A percentile compares a stretch with the other conserved stretches of the same genome.
These are phyloP conservation scores for Phytophthora cactorum DNA, from an alignment of 352 stramenopile genomes.

Conservation along the genomic window DNA sequence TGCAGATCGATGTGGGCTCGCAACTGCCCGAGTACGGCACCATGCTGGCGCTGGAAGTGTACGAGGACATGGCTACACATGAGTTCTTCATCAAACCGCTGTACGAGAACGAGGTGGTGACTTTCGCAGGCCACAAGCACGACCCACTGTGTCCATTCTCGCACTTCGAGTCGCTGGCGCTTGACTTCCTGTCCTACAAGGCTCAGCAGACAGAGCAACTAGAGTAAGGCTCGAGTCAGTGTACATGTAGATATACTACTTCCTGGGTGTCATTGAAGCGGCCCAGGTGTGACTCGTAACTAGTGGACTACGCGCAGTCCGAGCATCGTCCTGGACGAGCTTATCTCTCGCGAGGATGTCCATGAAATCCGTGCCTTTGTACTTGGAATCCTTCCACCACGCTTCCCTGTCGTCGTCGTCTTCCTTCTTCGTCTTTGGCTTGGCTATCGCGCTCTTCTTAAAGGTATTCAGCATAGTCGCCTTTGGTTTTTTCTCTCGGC, in stretches of 20 bases:
- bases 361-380: constrained; percentile 79
- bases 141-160: constrained; percentile 64
- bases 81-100: constrained; percentile 63
- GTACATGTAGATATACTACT: constrained; percentile 20
- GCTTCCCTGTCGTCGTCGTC: constrained; percentile 30
- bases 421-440: constrained; percentile 15
- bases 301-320: constrained; percentile 42
- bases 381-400: constrained; percentile 76
- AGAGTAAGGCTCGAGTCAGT: not conserved
- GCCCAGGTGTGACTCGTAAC: constrained; percentile 53
- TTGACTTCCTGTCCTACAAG: constrained; percentile 51
- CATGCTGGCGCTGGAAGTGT: constrained; percentile 75
- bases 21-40: constrained; percentile 74
- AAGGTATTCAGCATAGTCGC: constrained; percentile 23
- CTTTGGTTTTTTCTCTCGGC: constrained; percentile 35
- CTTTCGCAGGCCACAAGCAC: constrained; percentile 61
- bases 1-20: constrained; percentile 68
- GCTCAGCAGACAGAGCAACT: not conserved
- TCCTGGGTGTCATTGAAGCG: constrained; percentile 26
- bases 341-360: constrained; percentile 39
- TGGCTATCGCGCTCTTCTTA: constrained; percentile 23
- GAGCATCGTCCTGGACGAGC: constrained; percentile 14
- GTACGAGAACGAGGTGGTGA: constrained; percentile 64
- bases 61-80: constrained; percentile 49
- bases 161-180: constrained; percentile 62